These are phyloP conservation scores for Garcileccinum viscosum DNA, from an alignment of 1,284 basidiomycete species.

Conservation along the genomic window DNA sequence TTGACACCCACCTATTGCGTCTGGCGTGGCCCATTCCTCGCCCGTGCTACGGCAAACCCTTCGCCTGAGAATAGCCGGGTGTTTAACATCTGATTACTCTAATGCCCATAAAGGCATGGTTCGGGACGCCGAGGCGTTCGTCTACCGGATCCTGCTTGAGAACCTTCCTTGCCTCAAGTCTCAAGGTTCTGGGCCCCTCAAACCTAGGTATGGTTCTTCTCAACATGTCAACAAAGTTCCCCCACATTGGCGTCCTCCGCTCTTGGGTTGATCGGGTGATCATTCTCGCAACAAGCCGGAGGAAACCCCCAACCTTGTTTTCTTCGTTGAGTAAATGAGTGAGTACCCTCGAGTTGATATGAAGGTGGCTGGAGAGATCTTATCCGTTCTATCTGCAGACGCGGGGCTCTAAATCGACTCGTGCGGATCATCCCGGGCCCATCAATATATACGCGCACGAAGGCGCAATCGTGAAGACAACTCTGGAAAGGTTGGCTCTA, in stretches of 20 bases:
- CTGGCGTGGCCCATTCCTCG: conserved; percentile 5
- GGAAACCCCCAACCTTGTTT: conserved; percentile 30
- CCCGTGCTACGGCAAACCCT: background rate
- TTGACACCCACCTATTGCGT: conserved; percentile 6
- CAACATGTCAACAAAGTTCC: conserved; percentile 19
- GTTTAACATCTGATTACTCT: conserved; percentile 16
- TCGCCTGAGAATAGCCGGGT: background rate
- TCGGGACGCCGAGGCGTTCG: conserved; percentile 12
- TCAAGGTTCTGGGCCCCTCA: conserved; percentile 23
- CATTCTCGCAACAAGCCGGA: conserved; percentile 20
- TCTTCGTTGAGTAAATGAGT: conserved; percentile 20
- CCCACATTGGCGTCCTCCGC: conserved; percentile 4
- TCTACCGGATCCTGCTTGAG: conserved; percentile 32
- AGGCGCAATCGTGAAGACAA: conserved; percentile 22
- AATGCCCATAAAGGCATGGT: conserved; percentile 11
- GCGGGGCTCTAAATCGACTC: conserved; percentile 24
- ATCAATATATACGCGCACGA: conserved; percentile 15
- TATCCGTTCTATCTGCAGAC: conserved; percentile 33
- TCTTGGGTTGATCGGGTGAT: conserved; percentile 22
- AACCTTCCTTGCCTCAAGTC: conserved; percentile 17
- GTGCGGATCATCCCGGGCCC: conserved; percentile 38
- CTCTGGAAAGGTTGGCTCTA: conserved; percentile 11
- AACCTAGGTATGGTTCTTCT: conserved; percentile 21
- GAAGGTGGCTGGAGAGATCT: conserved; percentile 24
- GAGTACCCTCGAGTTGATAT: conserved; percentile 27